Percentiles rank a stretch among this genome's conserved stretches.
phyloP scores from a whole-genome alignment of 2,329 filamentous ascomycete species.

The Hypoxylon sp. region DNA sequence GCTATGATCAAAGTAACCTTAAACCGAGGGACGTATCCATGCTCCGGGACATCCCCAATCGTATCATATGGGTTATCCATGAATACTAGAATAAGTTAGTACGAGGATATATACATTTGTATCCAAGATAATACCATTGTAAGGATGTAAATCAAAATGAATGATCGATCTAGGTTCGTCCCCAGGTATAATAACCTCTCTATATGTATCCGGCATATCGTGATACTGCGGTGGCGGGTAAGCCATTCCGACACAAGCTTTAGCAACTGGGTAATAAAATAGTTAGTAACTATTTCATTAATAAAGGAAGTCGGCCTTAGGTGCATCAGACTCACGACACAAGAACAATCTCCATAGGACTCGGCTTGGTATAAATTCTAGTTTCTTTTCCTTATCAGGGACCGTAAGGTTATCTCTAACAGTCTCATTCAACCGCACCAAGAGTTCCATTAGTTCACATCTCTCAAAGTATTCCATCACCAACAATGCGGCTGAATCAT shows the following conservation, averaged over 20 bases:
- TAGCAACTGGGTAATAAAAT: conserved; percentile 23
- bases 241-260: conserved; percentile 39
- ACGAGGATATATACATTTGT: neutral
- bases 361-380: conserved; percentile 38
- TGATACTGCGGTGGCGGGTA: conserved; percentile 28
- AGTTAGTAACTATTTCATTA: neutral
- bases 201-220: conserved; percentile 4
- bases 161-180: conserved; percentile 19
- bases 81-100: conserved; percentile 31
- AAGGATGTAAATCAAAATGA: conserved; percentile 38
- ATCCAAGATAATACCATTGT: conserved; percentile 26
- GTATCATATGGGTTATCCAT: conserved; percentile 13
- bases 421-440: conserved; percentile 32
- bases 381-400: conserved; percentile 18
- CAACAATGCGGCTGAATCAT: conserved; percentile 10
- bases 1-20: conserved; percentile 17
- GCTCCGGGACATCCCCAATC: conserved; percentile 10
- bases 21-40: conserved; percentile 21
- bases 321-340: conserved; percentile 21
- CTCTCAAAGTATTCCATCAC: conserved; percentile 38
- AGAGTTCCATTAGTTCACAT: conserved; percentile 33
- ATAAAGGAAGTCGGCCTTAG: neutral
- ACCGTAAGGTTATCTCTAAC: conserved; percentile 8
- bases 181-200: conserved; percentile 12
- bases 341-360: conserved; percentile 39